phyloP scores from a whole-genome alignment of 805 yeast genomes.

The Cyberlindnera samutprakarnensis region DNA sequence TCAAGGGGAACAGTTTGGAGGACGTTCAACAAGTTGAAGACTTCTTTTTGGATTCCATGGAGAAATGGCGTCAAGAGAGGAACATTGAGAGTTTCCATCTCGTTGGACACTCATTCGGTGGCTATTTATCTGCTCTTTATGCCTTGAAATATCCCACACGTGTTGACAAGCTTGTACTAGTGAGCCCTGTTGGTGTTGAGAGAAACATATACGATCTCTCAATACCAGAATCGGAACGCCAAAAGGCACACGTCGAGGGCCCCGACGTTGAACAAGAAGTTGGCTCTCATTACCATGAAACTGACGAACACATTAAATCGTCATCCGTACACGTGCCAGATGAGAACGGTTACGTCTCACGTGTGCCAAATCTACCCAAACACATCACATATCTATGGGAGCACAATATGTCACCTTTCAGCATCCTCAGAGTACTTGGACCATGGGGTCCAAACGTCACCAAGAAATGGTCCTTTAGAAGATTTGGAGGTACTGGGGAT shows the following conservation, averaged over 20 bases:
- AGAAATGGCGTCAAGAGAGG: constrained; percentile 45
- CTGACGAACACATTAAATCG: constrained; percentile 11
- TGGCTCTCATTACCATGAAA: constrained; percentile 12
- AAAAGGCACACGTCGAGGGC: constrained; percentile 11
- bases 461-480: constrained; percentile 46
- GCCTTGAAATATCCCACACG: constrained; percentile 46
- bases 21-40: constrained; percentile 26
- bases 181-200: constrained; percentile 72
- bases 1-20: constrained; percentile 13
- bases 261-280: constrained; percentile 27
- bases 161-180: constrained; percentile 43
- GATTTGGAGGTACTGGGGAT: constrained; percentile 30
- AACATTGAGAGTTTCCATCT: constrained; percentile 46
- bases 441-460: constrained; percentile 47
- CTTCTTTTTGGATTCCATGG: constrained; percentile 40
- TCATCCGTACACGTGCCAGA: constrained; percentile 22
- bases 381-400: constrained; percentile 42
- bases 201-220: constrained; percentile 33
- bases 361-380: constrained; percentile 28
- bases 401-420: constrained; percentile 46
- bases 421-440: constrained; percentile 40
- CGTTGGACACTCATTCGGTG: constrained; percentile 69
- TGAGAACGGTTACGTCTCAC: constrained; percentile 26
- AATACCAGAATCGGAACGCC: constrained; percentile 1
- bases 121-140: constrained; percentile 55